Conservation (phyloP, 1,284 basidiomycete species). For the Cryptococcus floricola region DNA sequence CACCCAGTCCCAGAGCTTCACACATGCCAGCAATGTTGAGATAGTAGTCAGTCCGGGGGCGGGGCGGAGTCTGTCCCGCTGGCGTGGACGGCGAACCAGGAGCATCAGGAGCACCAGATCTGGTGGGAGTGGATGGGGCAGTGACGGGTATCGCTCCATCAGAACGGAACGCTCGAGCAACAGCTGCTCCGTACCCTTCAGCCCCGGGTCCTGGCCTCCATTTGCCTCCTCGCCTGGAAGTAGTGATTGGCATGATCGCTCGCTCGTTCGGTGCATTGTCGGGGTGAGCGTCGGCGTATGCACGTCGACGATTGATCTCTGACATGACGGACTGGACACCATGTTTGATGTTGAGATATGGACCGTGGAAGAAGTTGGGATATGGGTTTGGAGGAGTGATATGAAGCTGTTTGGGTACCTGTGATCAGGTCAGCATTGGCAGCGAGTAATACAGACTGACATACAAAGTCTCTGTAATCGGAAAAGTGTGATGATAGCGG, state of each 20-base stretch:
- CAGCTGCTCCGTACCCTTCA: neutral
- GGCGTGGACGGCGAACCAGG: too few relatives aligned
- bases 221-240: conserved; percentile 18
- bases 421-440: neutral
- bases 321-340: conserved; percentile 45
- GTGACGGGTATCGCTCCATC: neutral
- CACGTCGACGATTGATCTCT: conserved; percentile 58
- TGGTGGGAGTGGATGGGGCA: neutral
- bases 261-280: conserved; percentile 14
- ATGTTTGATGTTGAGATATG: conserved; percentile 46
- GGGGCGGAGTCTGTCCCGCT: neutral
- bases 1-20: conserved; percentile 43
- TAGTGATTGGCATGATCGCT: conserved; percentile 23
- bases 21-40: conserved; percentile 47
- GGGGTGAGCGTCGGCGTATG: conserved; percentile 37
- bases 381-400: conserved; percentile 39
- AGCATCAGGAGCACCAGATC: neutral
- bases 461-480: conserved; percentile 34
- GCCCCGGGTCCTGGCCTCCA: neutral
- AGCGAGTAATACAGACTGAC: conserved; percentile 2
- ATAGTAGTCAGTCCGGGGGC: conserved; percentile 17
- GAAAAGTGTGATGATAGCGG: too few relatives aligned
- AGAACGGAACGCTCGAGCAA: neutral
- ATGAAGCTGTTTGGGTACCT: conserved; percentile 48
- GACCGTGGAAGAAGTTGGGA: conserved; percentile 41